Evolutionary conservation across 2,329 filamentous ascomycete genomes (phyloP).

Genomic region (Colletotrichum viniferum): DNA sequence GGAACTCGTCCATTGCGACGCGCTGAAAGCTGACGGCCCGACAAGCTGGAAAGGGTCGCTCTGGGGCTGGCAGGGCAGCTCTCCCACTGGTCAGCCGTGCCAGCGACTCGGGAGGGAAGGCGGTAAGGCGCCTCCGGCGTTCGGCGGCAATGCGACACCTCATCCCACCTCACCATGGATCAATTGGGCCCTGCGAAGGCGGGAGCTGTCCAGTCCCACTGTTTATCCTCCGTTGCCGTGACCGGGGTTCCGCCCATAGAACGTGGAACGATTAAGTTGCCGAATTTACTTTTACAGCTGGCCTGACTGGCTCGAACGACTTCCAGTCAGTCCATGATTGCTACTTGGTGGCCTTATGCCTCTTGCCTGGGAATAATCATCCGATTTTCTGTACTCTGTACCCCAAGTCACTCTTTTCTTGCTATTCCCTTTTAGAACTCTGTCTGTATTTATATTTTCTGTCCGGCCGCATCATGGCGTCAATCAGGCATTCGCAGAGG

Average conservation of each 20-base stretch:
- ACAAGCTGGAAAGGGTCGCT: not conserved
- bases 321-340: conserved; percentile 18
- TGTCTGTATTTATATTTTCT: conserved; percentile 1
- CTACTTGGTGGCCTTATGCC: conserved; percentile 14
- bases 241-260: conserved; percentile 9
- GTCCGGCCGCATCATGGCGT: conserved; percentile 6
- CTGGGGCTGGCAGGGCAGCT: not conserved
- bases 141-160: conserved; percentile 11
- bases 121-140: conserved; percentile 8
- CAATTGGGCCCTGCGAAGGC: not conserved
- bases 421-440: not conserved
- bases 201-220: not conserved
- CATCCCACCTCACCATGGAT: not conserved
- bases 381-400: conserved; percentile 4
- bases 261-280: conserved; percentile 17
- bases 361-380: conserved; percentile 12
- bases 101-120: not conserved
- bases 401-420: conserved; percentile 8
- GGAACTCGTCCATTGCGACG: not conserved
- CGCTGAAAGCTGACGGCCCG: not conserved
- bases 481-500: not conserved
- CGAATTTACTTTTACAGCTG: conserved; percentile 22
- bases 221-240: not conserved
- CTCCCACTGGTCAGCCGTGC: not conserved
- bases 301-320: conserved; percentile 20